Percentiles rank a stretch among this genome's conserved stretches.
phyloP scores from a whole-genome alignment of 306 rosid species.

The Fagus sylvatica region DNA sequence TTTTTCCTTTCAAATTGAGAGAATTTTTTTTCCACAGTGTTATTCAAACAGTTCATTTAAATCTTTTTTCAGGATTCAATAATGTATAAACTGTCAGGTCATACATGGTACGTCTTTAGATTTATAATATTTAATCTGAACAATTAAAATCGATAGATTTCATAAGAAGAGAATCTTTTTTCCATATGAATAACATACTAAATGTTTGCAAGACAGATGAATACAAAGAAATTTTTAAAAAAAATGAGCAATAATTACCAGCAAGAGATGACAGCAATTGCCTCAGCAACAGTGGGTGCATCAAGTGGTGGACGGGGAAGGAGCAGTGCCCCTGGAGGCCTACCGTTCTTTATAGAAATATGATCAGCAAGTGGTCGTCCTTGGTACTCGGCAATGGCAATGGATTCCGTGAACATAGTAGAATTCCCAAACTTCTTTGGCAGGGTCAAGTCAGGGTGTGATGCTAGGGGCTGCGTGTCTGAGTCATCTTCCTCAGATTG shows the following conservation, averaged over 20 bases:
- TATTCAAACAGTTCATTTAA: too few relatives aligned
- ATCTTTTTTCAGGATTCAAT: too few relatives aligned
- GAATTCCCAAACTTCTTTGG: constrained; percentile 82
- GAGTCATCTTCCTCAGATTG: constrained; percentile 37
- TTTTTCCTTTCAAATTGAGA: too few relatives aligned
- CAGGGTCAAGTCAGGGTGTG: constrained; percentile 52
- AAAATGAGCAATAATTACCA: constrained; percentile 41
- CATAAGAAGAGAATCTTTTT: too few relatives aligned
- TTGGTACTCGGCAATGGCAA: constrained; percentile 69
- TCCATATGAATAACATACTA: background rate
- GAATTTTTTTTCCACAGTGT: too few relatives aligned
- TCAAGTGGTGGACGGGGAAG: constrained; percentile 70
- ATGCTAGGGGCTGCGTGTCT: constrained; percentile 53
- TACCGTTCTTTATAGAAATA: constrained; percentile 64
- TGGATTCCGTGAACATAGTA: constrained; percentile 57
- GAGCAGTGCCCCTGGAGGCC: constrained; percentile 75
- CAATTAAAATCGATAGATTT: too few relatives aligned
- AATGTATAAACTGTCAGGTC: too few relatives aligned
- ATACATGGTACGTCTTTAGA: too few relatives aligned
- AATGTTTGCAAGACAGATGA: background rate
- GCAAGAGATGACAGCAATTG: constrained; percentile 83
- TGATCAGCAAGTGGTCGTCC: constrained; percentile 88
- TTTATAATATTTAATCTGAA: too few relatives aligned
- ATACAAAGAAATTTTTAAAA: background rate
- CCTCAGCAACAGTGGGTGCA: constrained; percentile 86